These are phyloP conservation scores for Leishmania amazonensis DNA, from an alignment of 208 protist genomes.

Conservation along the genomic window DNA sequence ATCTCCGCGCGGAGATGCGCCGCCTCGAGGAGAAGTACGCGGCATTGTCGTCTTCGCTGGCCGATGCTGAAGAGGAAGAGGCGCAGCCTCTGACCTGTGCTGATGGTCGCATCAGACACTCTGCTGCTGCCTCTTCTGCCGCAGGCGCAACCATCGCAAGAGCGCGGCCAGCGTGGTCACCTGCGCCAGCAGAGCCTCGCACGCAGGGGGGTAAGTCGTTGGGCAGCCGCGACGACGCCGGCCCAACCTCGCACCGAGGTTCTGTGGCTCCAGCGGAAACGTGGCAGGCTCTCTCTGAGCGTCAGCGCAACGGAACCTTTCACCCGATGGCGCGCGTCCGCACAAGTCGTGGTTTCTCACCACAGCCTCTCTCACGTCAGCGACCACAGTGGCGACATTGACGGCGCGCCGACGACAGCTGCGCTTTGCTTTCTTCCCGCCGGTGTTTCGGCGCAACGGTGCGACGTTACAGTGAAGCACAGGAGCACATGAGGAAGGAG, in stretches of 20 bases:
- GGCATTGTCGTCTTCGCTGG: conserved; percentile 2
- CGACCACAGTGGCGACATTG: neutral
- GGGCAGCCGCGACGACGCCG: neutral
- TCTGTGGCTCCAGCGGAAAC: conserved; percentile 7
- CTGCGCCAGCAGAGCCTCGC: neutral
- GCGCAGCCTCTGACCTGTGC: neutral
- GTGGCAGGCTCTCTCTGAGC: conserved; percentile 24
- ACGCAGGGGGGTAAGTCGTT: neutral
- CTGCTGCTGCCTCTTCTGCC: neutral
- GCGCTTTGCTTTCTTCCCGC: neutral
- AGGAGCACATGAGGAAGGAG: neutral
- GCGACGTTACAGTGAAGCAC: neutral
- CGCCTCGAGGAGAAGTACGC: conserved; percentile 16
- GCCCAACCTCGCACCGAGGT: neutral
- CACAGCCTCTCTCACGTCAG: neutral
- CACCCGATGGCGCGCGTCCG: neutral
- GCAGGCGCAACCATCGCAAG: neutral
- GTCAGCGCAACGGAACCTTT: conserved; percentile 10
- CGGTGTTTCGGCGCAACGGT: neutral
- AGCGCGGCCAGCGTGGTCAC: neutral
- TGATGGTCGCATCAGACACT: neutral
- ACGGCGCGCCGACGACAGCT: neutral
- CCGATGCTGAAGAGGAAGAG: neutral
- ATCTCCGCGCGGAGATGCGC: conserved; percentile 20
- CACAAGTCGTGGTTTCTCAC: neutral